Conservation (phyloP, 1,139 yeast species). For the Suhomyces atakaporum region DNA sequence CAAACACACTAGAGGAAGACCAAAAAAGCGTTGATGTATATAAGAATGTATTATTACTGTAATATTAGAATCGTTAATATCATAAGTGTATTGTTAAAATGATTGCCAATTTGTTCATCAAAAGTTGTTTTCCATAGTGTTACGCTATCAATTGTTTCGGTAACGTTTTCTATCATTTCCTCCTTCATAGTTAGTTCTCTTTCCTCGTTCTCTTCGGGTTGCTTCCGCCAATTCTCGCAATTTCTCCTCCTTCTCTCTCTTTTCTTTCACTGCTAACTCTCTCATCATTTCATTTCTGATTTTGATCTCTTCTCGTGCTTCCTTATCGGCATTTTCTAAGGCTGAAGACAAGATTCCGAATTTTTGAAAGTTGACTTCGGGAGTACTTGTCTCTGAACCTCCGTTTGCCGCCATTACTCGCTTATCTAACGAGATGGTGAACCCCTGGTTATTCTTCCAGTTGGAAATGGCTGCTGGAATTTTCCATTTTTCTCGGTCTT, state of each 20-base stretch:
- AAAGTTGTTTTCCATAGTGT: too few relatives aligned
- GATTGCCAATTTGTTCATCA: too few relatives aligned
- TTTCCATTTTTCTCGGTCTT: slow-evolving; percentile 80
- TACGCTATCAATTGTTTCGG: too few relatives aligned
- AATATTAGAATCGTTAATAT: too few relatives aligned
- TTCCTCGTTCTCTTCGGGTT: slow-evolving; percentile 42
- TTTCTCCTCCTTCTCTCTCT: slow-evolving; percentile 59
- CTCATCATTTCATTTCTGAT: slow-evolving; percentile 58
- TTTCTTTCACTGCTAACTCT: slow-evolving; percentile 56
- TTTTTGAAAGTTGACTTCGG: slow-evolving; percentile 54
- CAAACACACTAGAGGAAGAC: slow-evolving; percentile 19
- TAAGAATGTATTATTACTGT: slow-evolving; percentile 1
- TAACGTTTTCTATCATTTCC: slow-evolving; percentile 6
- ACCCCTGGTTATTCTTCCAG: slow-evolving; percentile 96
- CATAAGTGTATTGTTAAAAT: too few relatives aligned
- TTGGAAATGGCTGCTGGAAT: slow-evolving; percentile 92
- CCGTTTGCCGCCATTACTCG: slow-evolving; percentile 65
- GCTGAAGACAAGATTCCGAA: slow-evolving; percentile 71
- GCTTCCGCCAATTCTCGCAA: slow-evolving; percentile 59
- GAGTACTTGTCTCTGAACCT: slow-evolving; percentile 23
- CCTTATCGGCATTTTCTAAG: slow-evolving; percentile 68
- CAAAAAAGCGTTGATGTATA: slow-evolving; percentile 5
- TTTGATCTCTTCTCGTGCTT: slow-evolving; percentile 71
- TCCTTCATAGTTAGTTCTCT: neutral
- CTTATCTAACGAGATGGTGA: slow-evolving; percentile 78